These are phyloP conservation scores for Talaromyces piceae DNA, from an alignment of 2,329 filamentous ascomycete species.

Conservation along the genomic window DNA sequence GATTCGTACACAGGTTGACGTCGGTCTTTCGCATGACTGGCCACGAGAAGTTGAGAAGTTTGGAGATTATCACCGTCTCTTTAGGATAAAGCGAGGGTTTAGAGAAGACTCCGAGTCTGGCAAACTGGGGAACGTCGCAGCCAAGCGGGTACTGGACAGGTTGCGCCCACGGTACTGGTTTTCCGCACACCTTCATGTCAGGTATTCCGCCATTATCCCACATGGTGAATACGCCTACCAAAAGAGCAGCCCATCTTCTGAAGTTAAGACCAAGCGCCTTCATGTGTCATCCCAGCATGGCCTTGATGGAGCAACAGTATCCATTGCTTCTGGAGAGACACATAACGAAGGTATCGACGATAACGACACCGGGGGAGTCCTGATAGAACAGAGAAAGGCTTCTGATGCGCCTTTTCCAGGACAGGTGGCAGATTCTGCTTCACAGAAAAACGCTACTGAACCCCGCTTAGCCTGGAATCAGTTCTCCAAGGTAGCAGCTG, in stretches of 20 bases:
- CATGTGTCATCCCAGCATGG: neutral
- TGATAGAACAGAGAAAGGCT: neutral
- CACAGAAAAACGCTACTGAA: neutral
- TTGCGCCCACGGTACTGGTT: constrained; percentile 86
- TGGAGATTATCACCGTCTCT: constrained; percentile 63
- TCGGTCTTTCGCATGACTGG: constrained; percentile 95
- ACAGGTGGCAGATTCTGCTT: neutral
- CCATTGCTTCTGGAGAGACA: neutral
- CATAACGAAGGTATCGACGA: neutral
- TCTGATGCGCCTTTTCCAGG: neutral
- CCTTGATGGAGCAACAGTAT: neutral
- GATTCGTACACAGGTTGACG: constrained; percentile 76
- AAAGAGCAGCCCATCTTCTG: neutral
- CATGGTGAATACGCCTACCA: constrained; percentile 31
- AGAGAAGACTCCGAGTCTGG: constrained; percentile 67
- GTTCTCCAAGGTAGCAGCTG: constrained; percentile 26
- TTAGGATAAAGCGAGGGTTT: constrained; percentile 67
- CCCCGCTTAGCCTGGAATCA: constrained; percentile 32
- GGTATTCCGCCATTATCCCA: constrained; percentile 61
- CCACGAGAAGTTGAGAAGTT: constrained; percentile 72
- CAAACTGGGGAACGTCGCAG: constrained; percentile 70
- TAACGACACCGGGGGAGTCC: neutral
- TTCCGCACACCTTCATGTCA: constrained; percentile 84
- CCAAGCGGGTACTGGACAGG: constrained; percentile 70
- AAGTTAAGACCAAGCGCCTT: neutral